Evolutionary conservation across 2,329 filamentous ascomycete genomes (phyloP).

Genomic region (Keithomyces neogunnii): DNA sequence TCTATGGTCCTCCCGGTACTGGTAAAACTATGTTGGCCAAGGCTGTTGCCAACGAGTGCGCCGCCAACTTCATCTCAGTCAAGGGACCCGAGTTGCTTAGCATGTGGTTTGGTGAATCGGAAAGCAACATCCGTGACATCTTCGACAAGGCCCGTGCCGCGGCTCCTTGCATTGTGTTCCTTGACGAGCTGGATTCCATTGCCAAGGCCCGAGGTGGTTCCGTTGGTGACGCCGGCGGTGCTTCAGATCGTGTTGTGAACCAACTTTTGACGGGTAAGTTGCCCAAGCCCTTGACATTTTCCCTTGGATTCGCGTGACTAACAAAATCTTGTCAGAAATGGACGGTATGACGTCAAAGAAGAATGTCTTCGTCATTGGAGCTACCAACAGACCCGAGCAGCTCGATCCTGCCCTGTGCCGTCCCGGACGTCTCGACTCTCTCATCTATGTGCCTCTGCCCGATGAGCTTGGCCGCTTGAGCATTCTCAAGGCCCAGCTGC

Average conservation of each 20-base stretch:
- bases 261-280: slow-evolving; percentile 88
- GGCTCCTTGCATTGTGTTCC: slow-evolving; percentile 96
- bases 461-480: slow-evolving; percentile 82
- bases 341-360: slow-evolving; percentile 99
- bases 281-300: background rate
- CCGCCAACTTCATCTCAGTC: slow-evolving; percentile 99
- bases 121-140: slow-evolving; percentile 99
- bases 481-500: slow-evolving; percentile 91
- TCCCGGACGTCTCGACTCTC: slow-evolving; percentile 95
- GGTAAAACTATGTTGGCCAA: slow-evolving; percentile 99
- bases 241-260: slow-evolving; percentile 98
- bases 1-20: slow-evolving; percentile 98
- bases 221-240: slow-evolving; percentile 90
- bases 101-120: slow-evolving; percentile 99
- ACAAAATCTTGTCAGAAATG: slow-evolving; percentile 62
- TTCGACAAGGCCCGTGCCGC: slow-evolving; percentile 99
- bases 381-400: slow-evolving; percentile 97
- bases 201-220: slow-evolving; percentile 98
- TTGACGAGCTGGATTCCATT: slow-evolving; percentile 97
- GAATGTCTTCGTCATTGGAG: slow-evolving; percentile 99
- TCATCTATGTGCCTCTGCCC: slow-evolving; percentile 95
- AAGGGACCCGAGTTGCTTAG: slow-evolving; percentile 97
- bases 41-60: slow-evolving; percentile 97
- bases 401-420: slow-evolving; percentile 96
- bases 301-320: slow-evolving; percentile 23